These are phyloP conservation scores for Globisporangium sylvaticum DNA, from an alignment of 352 stramenopile species.

Conservation along the genomic window DNA sequence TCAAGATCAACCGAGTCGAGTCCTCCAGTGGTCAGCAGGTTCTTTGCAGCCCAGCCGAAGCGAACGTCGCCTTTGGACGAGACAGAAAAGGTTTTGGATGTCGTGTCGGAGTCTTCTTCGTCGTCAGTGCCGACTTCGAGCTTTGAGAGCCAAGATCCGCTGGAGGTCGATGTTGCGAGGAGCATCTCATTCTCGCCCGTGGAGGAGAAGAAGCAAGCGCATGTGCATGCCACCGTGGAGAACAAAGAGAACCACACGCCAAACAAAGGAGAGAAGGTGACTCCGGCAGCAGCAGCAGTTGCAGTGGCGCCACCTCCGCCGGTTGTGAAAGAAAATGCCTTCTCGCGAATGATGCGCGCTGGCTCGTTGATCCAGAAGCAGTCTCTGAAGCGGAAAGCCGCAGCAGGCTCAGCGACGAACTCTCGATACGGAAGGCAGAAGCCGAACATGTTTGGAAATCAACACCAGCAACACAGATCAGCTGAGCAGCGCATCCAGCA, in stretches of 20 bases:
- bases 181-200: slow-evolving; percentile 53
- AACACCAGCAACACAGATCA: slow-evolving; percentile 2
- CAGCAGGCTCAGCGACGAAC: slow-evolving; percentile 7
- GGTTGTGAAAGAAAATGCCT: slow-evolving; percentile 60
- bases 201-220: slow-evolving; percentile 26
- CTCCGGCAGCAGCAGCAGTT: slow-evolving; percentile 5
- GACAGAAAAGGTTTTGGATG: slow-evolving; percentile 23
- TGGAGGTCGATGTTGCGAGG: slow-evolving; percentile 37
- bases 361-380: slow-evolving; percentile 51
- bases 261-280: background rate
- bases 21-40: slow-evolving; percentile 17
- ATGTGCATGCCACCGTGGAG: background rate
- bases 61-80: slow-evolving; percentile 28
- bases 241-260: slow-evolving; percentile 45
- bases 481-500: slow-evolving; percentile 16
- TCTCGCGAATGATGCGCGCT: slow-evolving; percentile 76
- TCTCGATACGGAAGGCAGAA: slow-evolving; percentile 12
- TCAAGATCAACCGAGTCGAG: background rate
- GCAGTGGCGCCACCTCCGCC: background rate
- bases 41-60: slow-evolving; percentile 19
- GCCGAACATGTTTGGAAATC: background rate
- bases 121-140: background rate
- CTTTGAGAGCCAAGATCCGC: slow-evolving; percentile 58
- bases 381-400: slow-evolving; percentile 50
- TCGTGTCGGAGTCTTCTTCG: slow-evolving; percentile 5